These are phyloP conservation scores for Mortierella antarctica DNA, from an alignment of 192 early-diverging fungal genomes.

Conservation along the genomic window DNA sequence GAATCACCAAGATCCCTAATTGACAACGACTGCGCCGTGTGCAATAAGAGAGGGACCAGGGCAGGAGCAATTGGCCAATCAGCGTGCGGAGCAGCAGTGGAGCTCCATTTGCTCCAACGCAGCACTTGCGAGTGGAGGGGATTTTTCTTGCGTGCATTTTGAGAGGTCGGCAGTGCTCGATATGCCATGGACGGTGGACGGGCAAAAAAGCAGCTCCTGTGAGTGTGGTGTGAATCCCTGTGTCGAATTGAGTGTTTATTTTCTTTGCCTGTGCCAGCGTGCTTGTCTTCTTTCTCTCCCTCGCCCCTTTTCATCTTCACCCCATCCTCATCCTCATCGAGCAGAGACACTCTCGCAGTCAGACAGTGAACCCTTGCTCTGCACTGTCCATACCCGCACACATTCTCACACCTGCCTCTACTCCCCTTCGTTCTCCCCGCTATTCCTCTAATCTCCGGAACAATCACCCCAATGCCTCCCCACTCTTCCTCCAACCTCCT, in stretches of 20 bases:
- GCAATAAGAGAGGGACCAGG: too few species aligned
- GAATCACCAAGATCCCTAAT: too few species aligned
- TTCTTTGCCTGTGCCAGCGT: background rate
- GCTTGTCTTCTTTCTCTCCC: background rate
- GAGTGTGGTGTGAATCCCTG: background rate
- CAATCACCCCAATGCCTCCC: slow-evolving; percentile 27
- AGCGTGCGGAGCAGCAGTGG: too few species aligned
- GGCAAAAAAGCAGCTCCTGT: background rate
- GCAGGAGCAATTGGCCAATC: background rate
- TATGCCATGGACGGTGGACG: background rate
- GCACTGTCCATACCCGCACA: background rate
- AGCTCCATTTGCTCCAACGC: slow-evolving; percentile 24
- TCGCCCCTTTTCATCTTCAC: background rate
- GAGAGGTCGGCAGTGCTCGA: background rate
- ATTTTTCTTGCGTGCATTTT: background rate
- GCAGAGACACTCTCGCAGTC: background rate
- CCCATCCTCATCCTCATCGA: background rate
- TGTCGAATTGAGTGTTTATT: background rate
- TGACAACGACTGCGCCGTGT: too few species aligned
- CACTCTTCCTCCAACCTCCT: slow-evolving; percentile 26
- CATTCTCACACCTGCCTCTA: background rate
- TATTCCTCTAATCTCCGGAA: background rate
- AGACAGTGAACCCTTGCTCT: background rate
- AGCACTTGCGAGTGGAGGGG: slow-evolving; percentile 17
- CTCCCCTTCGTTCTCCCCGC: background rate